A percentile compares a stretch with the other conserved stretches of the same genome.
phyloP scores from a whole-genome alignment of 306 rosid genomes.

The Cicer yamashitae region DNA sequence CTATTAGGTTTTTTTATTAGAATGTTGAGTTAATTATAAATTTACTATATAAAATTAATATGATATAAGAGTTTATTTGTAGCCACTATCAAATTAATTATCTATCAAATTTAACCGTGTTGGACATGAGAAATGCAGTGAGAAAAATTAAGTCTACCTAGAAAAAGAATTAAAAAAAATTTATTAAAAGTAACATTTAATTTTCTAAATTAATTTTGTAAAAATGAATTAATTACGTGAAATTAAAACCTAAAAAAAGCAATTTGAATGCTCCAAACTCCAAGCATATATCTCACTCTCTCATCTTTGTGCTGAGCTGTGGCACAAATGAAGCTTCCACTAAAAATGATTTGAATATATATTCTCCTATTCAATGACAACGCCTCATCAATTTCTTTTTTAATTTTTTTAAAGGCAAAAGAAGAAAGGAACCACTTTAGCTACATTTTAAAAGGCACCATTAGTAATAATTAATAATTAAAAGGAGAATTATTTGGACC shows the following conservation, averaged over 20 bases:
- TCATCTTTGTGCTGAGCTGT: conserved; percentile 36
- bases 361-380: conserved; percentile 49
- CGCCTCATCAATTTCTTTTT: conserved; percentile 31
- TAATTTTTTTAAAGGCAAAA: conserved; percentile 31
- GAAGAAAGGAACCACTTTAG: conserved; percentile 41
- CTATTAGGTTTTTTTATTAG: no score
- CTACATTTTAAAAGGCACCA: conserved; percentile 39
- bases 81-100: no score
- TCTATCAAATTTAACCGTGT: no score
- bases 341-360: conserved; percentile 47
- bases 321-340: conserved; percentile 55
- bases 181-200: no score
- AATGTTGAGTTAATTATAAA: no score
- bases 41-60: no score
- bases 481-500: conserved; percentile 28
- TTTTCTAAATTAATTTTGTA: no score
- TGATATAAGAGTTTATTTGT: no score
- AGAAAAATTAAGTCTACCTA: no score
- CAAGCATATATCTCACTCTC: conserved; percentile 45
- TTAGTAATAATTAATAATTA: conserved; percentile 33
- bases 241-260: not conserved
- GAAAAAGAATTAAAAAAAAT: no score
- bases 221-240: no score
- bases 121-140: no score
- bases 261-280: conserved; percentile 40